Percentiles rank a stretch among this genome's conserved stretches.
Conservation (phyloP, 257 asterid genomes). For the Scutellaria barbata region DNA sequence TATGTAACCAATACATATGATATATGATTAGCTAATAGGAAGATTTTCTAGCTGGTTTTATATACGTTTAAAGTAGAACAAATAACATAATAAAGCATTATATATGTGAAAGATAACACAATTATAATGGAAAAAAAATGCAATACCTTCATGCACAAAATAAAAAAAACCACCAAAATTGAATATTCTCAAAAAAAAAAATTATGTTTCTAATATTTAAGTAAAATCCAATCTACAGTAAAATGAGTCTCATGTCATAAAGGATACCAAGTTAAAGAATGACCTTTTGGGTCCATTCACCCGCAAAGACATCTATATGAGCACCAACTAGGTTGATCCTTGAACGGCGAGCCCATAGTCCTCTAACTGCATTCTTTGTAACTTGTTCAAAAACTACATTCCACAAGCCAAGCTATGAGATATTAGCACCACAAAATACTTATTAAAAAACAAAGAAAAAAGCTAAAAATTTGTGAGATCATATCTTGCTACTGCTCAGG, state of each 20-base stretch:
- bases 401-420: constrained; percentile 35
- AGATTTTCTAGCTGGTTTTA: background rate
- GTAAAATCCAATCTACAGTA: constrained; percentile 20
- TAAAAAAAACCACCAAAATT: background rate
- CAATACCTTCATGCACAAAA: constrained; percentile 11
- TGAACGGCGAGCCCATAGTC: constrained; percentile 99
- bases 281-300: constrained; percentile 99
- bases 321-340: constrained; percentile 97
- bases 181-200: constrained; percentile 2
- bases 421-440: background rate
- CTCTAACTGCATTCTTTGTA: constrained; percentile 92
- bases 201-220: constrained; percentile 11
- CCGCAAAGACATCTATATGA: constrained; percentile 96
- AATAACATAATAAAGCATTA: background rate
- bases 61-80: constrained; percentile 4
- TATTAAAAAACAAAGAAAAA: background rate
- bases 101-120: constrained; percentile 9
- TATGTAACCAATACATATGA: background rate
- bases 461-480: background rate
- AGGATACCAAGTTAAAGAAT: constrained; percentile 37
- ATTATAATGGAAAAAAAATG: background rate
- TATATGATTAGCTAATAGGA: constrained; percentile 5
- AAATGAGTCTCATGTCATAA: constrained; percentile 14
- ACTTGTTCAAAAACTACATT: constrained; percentile 91
- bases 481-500: constrained; percentile 15